Percentiles rank a stretch among this genome's conserved stretches.
Conservation (phyloP, 2,329 filamentous ascomycete genomes). For the Phoma herbarum region DNA sequence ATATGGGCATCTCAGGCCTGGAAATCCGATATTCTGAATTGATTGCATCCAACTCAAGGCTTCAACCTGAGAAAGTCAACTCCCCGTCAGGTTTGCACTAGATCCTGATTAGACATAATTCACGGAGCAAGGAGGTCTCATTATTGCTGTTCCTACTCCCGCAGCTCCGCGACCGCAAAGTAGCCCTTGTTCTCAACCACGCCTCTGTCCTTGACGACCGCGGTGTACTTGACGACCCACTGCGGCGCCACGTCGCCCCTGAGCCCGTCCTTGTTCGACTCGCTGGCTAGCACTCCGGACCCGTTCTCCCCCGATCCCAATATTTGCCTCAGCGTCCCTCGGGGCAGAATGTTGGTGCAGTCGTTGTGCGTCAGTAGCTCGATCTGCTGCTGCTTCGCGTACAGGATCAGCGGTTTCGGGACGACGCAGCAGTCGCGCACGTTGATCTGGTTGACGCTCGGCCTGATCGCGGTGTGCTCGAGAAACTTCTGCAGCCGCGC, state of each 20-base stretch:
- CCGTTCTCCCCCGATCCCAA: constrained; percentile 76
- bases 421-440: constrained; percentile 95
- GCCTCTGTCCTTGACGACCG: constrained; percentile 89
- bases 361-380: constrained; percentile 94
- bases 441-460: constrained; percentile 94
- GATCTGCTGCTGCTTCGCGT: constrained; percentile 84
- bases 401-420: constrained; percentile 81
- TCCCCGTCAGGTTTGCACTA: not conserved
- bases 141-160: constrained; percentile 9
- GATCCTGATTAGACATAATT: not conserved
- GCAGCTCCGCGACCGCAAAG: constrained; percentile 83
- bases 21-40: too few relatives aligned
- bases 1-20: too few relatives aligned
- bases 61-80: not conserved
- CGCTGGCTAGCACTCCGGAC: constrained; percentile 77
- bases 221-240: constrained; percentile 98
- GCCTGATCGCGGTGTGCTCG: constrained; percentile 72
- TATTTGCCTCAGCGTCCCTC: constrained; percentile 83
- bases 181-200: constrained; percentile 99
- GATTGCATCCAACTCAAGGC: not conserved
- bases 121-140: not conserved
- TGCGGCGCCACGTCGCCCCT: constrained; percentile 82
- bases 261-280: constrained; percentile 64
- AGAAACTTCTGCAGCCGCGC: constrained; percentile 83
- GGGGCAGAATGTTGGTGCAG: constrained; percentile 88